phyloP scores from a whole-genome alignment of 2,329 filamentous ascomycete genomes.

The Aspergillus nomiae region DNA sequence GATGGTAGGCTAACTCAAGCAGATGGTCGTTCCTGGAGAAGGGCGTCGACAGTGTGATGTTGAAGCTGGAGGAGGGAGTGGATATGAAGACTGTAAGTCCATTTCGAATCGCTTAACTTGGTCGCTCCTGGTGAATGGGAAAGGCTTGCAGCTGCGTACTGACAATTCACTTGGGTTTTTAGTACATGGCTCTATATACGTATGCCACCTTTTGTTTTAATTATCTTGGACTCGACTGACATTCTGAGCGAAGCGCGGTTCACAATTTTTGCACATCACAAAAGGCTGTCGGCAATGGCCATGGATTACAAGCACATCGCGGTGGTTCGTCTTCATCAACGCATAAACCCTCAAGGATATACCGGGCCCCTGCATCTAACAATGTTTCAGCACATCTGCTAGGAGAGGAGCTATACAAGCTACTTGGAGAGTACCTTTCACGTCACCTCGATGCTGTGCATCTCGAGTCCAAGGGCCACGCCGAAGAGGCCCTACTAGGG shows the following conservation, averaged over 20 bases:
- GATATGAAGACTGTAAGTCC: constrained; percentile 79
- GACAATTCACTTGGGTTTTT: constrained; percentile 20
- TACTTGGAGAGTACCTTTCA: constrained; percentile 82
- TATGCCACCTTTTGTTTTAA: constrained; percentile 39
- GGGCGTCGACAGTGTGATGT: constrained; percentile 92
- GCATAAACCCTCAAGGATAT: not conserved
- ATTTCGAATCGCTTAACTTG: not conserved
- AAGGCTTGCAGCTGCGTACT: constrained; percentile 10
- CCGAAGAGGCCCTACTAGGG: constrained; percentile 83
- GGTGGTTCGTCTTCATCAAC: constrained; percentile 61
- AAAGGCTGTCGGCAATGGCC: constrained; percentile 72
- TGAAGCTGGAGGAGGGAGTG: constrained; percentile 84
- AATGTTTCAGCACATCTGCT: constrained; percentile 76
- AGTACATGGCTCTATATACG: constrained; percentile 98
- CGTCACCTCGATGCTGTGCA: constrained; percentile 73
- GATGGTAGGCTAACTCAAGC: constrained; percentile 22
- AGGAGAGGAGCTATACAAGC: constrained; percentile 92
- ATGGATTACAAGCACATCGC: constrained; percentile 61
- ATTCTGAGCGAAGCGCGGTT: constrained; percentile 64
- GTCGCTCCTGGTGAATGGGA: not conserved
- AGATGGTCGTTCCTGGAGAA: constrained; percentile 89
- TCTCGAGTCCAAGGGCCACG: constrained; percentile 72
- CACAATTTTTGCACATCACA: constrained; percentile 99
- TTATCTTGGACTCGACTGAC: constrained; percentile 24
- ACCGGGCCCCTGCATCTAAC: constrained; percentile 15